These are phyloP conservation scores for Lactifluus echinatus DNA, from an alignment of 768 basidiomycete genomes.

Conservation along the genomic window DNA sequence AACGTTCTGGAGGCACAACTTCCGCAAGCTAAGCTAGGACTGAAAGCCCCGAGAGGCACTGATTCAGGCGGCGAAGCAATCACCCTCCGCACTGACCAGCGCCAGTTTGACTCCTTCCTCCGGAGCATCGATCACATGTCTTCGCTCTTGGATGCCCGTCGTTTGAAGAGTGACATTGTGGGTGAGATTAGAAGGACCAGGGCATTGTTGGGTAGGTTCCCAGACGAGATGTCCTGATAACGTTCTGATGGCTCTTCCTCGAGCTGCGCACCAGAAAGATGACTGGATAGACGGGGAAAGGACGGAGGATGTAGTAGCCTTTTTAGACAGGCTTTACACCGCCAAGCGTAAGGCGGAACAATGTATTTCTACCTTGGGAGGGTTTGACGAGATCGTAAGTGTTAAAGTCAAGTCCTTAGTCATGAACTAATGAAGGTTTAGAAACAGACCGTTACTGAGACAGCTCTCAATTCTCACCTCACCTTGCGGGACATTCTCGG, in stretches of 20 bases:
- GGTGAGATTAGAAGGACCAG: slow-evolving; percentile 85
- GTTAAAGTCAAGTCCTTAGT: background rate
- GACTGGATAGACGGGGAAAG: slow-evolving; percentile 84
- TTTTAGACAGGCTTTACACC: slow-evolving; percentile 79
- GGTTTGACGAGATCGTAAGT: slow-evolving; percentile 54
- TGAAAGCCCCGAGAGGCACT: slow-evolving; percentile 30
- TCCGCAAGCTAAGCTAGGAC: slow-evolving; percentile 41
- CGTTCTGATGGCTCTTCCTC: background rate
- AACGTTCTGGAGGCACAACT: slow-evolving; percentile 76
- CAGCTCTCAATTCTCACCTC: slow-evolving; percentile 39
- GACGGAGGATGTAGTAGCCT: slow-evolving; percentile 79
- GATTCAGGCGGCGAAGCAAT: slow-evolving; percentile 55
- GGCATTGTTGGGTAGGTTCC: slow-evolving; percentile 50
- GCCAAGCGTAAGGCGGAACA: slow-evolving; percentile 85
- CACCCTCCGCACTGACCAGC: slow-evolving; percentile 69
- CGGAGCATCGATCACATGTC: slow-evolving; percentile 75
- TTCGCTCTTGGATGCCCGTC: slow-evolving; percentile 79
- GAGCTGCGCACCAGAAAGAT: slow-evolving; percentile 79
- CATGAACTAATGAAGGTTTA: slow-evolving; percentile 19
- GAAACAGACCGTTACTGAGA: slow-evolving; percentile 33
- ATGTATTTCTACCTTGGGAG: slow-evolving; percentile 73
- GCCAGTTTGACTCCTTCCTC: slow-evolving; percentile 88
- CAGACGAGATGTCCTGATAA: background rate
- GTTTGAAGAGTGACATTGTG: slow-evolving; percentile 86
- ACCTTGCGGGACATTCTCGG: slow-evolving; percentile 72